Evolutionary conservation across 768 basidiomycete species (phyloP), one percentile per base, ranked within the genome.

Genomic region (Psilocybe subaeruginosa): DNA sequence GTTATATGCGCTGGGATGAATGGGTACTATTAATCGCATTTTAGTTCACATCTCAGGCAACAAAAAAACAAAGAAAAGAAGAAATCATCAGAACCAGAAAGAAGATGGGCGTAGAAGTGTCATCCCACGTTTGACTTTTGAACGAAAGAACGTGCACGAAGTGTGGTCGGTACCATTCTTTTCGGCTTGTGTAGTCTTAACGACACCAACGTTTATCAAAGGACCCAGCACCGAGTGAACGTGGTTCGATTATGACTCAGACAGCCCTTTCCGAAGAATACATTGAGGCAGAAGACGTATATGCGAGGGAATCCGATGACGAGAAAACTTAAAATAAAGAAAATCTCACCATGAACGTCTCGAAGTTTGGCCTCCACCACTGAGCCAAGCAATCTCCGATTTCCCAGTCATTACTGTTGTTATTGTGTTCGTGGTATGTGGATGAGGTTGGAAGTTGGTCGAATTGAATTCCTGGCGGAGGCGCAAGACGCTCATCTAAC

Each of bases 341-440:
- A 56, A 29, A 6, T 82, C 90, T 69, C 67, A 97, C 96, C 91
- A 97, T 96, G 77, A 99, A 99, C 0, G 95, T 96, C 79, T 99
- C 97, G 67, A 97, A 99, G 71, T 97, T 97, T 0, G 97, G 97
- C 52, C 97, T 78, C 92, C 93, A 99, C 96, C 97, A 99, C 72
- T 96, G 95, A 0, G 94, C 94, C n/a, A 99, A 81, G 67, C 94
- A 95, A 67, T 99, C 96, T 1, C 92, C 92, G 41, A 98, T 94
- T 74, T 96, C 92, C 97, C 97, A 99, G 46, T 95, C 93, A 55
- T 92, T 92, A 68, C 89, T 90, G 41, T n/a, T n/a, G 41, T 92
- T 92, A 68, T 89, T 90, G 17, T 89, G 84, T 0, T 88, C 91
- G 62, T 93, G 90, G 0, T 43, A 0, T 85, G 83, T 31, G 33